Conservation (phyloP, 1,139 yeast genomes). For the Blastobotrys apis region DNA sequence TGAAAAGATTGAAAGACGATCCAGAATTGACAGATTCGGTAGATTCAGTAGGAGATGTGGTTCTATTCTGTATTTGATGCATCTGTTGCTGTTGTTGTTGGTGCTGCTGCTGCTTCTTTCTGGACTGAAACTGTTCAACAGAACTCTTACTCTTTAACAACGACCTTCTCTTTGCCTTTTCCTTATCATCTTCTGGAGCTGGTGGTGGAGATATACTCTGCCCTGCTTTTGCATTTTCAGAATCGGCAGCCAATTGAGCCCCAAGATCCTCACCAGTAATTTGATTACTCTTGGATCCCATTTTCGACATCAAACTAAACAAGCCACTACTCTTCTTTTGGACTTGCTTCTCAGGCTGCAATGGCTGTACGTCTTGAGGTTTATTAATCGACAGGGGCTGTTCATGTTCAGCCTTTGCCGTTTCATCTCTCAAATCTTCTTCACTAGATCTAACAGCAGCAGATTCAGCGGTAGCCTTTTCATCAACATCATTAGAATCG, state of each 20-base stretch:
- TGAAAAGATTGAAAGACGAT: conserved; percentile 21
- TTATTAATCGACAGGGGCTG: not conserved
- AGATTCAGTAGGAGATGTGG: not conserved
- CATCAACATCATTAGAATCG: conserved; percentile 10
- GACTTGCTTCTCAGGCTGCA: conserved; percentile 3
- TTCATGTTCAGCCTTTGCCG: not conserved
- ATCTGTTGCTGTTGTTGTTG: not conserved
- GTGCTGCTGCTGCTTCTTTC: conserved; percentile 1
- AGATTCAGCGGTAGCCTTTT: conserved; percentile 1
- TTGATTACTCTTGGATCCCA: conserved; percentile 7
- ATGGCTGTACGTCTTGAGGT: not conserved
- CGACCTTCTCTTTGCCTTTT: conserved; percentile 21
- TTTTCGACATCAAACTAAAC: conserved; percentile 6
- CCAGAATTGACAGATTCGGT: conserved; percentile 9
- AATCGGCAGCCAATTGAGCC: conserved; percentile 17
- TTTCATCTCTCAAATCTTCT: not conserved
- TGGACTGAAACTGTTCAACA: conserved; percentile 24
- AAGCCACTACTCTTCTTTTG: conserved; percentile 4
- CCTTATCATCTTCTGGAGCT: conserved; percentile 9
- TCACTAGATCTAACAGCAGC: not conserved
- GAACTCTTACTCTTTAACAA: conserved; percentile 31
- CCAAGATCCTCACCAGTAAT: conserved; percentile 21
- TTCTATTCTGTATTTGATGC: not conserved
- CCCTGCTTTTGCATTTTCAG: not conserved
- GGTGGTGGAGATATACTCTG: not conserved